phyloP scores from a whole-genome alignment of 345 rosid species.

The Crucihimalaya himalaica region DNA sequence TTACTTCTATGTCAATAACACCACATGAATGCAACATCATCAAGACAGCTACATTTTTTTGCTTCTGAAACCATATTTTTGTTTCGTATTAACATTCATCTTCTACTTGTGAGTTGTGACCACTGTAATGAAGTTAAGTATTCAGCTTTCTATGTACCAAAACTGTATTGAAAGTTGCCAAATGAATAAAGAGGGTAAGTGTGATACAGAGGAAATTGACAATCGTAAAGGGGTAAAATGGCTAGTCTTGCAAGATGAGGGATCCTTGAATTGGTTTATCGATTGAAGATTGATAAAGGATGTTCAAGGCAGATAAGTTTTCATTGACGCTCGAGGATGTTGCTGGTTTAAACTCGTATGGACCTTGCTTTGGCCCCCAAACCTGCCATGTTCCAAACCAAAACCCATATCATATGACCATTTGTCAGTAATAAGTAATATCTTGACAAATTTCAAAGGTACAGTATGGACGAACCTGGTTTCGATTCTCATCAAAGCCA shows the following conservation, averaged over 20 bases:
- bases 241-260: slow-evolving; percentile 71
- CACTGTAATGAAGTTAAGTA: slow-evolving; percentile 1
- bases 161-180: neutral
- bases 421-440: neutral
- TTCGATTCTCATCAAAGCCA: slow-evolving; percentile 75
- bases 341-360: slow-evolving; percentile 82
- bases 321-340: slow-evolving; percentile 57
- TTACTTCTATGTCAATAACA: slow-evolving; percentile 65
- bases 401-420: neutral
- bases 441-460: neutral
- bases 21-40: neutral
- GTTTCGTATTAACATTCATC: slow-evolving; percentile 23
- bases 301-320: slow-evolving; percentile 57
- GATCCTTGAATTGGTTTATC: slow-evolving; percentile 84
- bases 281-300: slow-evolving; percentile 49
- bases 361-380: slow-evolving; percentile 80
- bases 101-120: neutral
- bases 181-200: neutral
- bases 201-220: neutral
- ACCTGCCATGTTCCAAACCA: slow-evolving; percentile 50
- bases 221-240: neutral
- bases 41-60: slow-evolving; percentile 3
- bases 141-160: slow-evolving; percentile 33
- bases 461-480: slow-evolving; percentile 53
- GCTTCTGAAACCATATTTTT: neutral